A percentile compares a stretch with the other conserved stretches of the same genome.
Evolutionary conservation across 148 eudicot species (phyloP).

Genomic region (Vaccinium corymbosum): DNA sequence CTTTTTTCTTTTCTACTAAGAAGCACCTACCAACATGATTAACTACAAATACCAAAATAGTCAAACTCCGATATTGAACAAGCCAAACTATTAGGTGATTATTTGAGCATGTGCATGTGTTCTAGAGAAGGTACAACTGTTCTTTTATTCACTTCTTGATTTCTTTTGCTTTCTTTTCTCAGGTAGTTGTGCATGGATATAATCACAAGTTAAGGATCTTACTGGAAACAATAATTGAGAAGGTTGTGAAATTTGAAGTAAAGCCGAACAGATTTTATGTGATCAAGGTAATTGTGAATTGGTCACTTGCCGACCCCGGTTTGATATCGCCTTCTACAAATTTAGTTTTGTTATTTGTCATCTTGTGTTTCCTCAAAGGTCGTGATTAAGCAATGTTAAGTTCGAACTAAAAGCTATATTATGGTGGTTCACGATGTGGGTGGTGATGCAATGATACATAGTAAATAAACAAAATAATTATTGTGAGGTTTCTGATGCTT

Average conservation of each 20-base stretch:
- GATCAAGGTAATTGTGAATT: slow-evolving; percentile 56
- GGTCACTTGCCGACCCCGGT: not conserved
- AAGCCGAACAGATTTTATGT: slow-evolving; percentile 84
- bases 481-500: not conserved
- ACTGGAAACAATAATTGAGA: slow-evolving; percentile 68
- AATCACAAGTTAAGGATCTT: slow-evolving; percentile 83
- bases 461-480: not conserved
- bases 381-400: not conserved
- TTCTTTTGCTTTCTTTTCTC: not conserved
- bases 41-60: too few species aligned
- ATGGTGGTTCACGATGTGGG: not conserved
- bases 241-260: slow-evolving; percentile 76
- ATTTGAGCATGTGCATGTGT: slow-evolving; percentile 1
- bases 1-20: too few species aligned
- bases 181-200: slow-evolving; percentile 84
- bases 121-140: not conserved
- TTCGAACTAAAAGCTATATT: not conserved
- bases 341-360: not conserved
- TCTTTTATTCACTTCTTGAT: not conserved
- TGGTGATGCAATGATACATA: not conserved
- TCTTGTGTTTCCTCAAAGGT: not conserved
- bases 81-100: not conserved
- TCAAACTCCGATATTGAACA: not conserved
- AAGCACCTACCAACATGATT: too few species aligned
- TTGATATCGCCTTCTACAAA: not conserved